A percentile compares a stretch with the other conserved stretches of the same genome.
Conservation (phyloP, 768 basidiomycete species). For the Amanita rubescens region DNA sequence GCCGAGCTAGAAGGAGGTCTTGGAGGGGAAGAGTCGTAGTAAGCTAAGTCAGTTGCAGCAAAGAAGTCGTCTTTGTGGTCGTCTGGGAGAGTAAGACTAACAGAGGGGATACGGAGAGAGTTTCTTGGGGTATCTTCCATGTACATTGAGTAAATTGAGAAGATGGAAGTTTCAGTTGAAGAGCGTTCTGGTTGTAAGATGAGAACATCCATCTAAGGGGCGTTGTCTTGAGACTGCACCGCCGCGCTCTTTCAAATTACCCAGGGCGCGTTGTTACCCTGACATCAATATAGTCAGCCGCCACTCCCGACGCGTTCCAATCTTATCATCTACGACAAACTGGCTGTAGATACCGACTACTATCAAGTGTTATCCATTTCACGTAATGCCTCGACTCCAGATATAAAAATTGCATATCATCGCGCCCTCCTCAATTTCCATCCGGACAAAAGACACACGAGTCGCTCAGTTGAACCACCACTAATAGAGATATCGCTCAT, state of each 20-base stretch:
- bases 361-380: slow-evolving; percentile 53
- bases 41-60: slow-evolving; percentile 22
- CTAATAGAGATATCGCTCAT: slow-evolving; percentile 47
- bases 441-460: slow-evolving; percentile 34
- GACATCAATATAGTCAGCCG: background rate
- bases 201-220: slow-evolving; percentile 30
- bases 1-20: slow-evolving; percentile 26
- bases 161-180: slow-evolving; percentile 69
- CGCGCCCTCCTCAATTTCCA: slow-evolving; percentile 55
- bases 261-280: slow-evolving; percentile 6
- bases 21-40: slow-evolving; percentile 14
- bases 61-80: slow-evolving; percentile 20
- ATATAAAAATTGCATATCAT: slow-evolving; percentile 68
- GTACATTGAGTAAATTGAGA: slow-evolving; percentile 87
- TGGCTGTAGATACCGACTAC: slow-evolving; percentile 32
- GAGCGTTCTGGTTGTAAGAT: slow-evolving; percentile 33
- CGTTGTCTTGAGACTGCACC: background rate
- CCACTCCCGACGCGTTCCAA: background rate
- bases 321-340: background rate
- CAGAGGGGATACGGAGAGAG: slow-evolving; percentile 19
- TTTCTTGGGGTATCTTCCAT: slow-evolving; percentile 48
- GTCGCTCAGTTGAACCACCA: background rate
- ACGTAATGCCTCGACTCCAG: slow-evolving; percentile 37
- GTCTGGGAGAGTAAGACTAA: slow-evolving; percentile 25
- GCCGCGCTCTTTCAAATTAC: background rate